Evolutionary conservation across 1,284 basidiomycete genomes (phyloP), one percentile per base, ranked within the genome.

Genomic region (Omphalotus olearius): DNA sequence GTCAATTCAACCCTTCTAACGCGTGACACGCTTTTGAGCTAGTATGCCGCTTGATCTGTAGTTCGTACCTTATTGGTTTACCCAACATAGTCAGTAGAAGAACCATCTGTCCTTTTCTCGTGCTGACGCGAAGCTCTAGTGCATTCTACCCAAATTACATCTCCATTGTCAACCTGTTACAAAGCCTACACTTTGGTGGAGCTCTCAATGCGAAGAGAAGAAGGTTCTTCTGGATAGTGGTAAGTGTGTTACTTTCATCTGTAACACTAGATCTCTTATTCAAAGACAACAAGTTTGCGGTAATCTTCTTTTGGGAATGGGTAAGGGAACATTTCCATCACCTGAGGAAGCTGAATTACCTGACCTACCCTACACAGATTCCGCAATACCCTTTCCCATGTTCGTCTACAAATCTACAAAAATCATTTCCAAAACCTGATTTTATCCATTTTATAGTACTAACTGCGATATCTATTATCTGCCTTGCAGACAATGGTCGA

Each of bases 11-110:
- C 41, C 3, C 30, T 2, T 45, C 6, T n/a, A 35, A 45, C 23
- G 23, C 13, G 18, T 37, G 5, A 20, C 39, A 20, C 6, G 13
- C 18, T 35, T 23, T 23, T 23, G 23, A 23, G 20, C 20, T n/a
- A 48, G 4, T 26, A 66, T 64, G 25, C 20, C 16, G 14, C 33
- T 33, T 37, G 3, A 5, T 47, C 20, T 47, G 18, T 40, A 68
- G 66, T 80, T 45, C 69, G 79, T 14, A 75, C 69, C 1, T 69
- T 83, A 44, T 68, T 83, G 13, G 80, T 83, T 2, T 80, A 79
- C 60, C 82, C 82, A 1, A 83, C 81, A 4, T 79, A 79, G 74
- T 76, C 54, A 17, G 71, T 62, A 9, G 17, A 0, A 18, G 17
- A 20, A 10, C 7, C 4, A 4, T 38, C 26, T 26, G n/a, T n/a